These are phyloP conservation scores for Phyllosticta capitalensis DNA, from an alignment of 2,329 filamentous ascomycete genomes.

Conservation along the genomic window DNA sequence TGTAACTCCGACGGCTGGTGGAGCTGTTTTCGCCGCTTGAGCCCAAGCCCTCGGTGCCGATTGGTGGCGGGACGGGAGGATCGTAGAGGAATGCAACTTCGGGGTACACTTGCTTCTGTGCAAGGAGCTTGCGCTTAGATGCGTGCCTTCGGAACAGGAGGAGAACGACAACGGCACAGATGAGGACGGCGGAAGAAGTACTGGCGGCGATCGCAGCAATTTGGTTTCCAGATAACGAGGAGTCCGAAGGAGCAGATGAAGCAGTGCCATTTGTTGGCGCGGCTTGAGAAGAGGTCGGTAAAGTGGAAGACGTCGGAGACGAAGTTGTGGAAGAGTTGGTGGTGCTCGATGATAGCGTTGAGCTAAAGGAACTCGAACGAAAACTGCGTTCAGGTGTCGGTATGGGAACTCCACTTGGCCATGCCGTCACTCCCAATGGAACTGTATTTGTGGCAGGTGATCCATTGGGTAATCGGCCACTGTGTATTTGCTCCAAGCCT, in stretches of 20 bases:
- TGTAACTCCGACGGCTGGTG: background rate
- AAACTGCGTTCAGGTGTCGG: background rate
- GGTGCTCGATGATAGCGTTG: background rate
- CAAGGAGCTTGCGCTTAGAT: slow-evolving; percentile 14
- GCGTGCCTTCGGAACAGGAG: slow-evolving; percentile 23
- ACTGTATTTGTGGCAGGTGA: background rate
- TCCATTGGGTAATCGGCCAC: background rate
- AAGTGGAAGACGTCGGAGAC: background rate
- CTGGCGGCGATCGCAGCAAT: slow-evolving; percentile 28
- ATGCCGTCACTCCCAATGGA: background rate
- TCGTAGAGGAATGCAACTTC: slow-evolving; percentile 27
- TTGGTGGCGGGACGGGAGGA: slow-evolving; percentile 12
- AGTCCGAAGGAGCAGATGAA: slow-evolving; percentile 6
- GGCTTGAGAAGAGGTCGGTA: background rate
- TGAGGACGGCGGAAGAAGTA: slow-evolving; percentile 23
- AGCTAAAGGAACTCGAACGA: background rate
- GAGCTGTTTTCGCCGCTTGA: background rate
- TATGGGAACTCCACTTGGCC: slow-evolving; percentile 1
- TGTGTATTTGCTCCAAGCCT: background rate
- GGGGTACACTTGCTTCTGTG: slow-evolving; percentile 21
- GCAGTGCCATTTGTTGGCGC: background rate
- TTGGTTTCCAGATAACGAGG: slow-evolving; percentile 19
- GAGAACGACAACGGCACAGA: slow-evolving; percentile 24
- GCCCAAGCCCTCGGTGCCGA: background rate
- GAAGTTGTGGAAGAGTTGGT: slow-evolving; percentile 7